Evolutionary conservation across 108 stramenopile species (phyloP), one percentile per base, ranked within the genome.

Genomic region (Aureococcus anophagefferens): DNA sequence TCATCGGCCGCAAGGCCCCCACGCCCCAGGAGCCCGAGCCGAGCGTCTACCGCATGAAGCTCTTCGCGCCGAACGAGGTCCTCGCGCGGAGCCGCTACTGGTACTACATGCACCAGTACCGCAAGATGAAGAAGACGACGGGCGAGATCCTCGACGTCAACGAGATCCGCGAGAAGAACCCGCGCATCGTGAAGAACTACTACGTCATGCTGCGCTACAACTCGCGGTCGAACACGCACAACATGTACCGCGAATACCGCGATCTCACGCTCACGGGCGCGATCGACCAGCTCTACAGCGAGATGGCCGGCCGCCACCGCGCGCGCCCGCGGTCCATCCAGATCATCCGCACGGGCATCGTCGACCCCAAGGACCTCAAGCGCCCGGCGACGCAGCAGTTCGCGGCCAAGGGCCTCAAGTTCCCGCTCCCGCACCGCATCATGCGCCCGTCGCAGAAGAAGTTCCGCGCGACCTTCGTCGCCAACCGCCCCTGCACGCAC

Each of bases 241-340:
- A 99, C 88, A 99, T 99, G 98, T 98, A 98, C 93, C 93, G 97
- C 74, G 98, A 99, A 86, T 99, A 90, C 92, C 87, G 98, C 73
- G 97, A 97, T 74, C 78, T 93, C 44, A 89, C 83, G 68, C 87
- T 99, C 75, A 94, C 92, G 28, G 95, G 95, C 64, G 97, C 98
- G 70, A 92, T 99, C 71, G 88, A 92, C 35, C 95, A 98, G 89
- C 83, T 99, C 69, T 99, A 96, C 89, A 87, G 93, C 72, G 98
- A 99, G 82, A 96, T 99, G 96, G 98, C 98, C 30, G 98, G 98
- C 68, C 91, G 97, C 76, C 98, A 99, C 90, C 96, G 98, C 68
- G 88, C 91, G 73, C 95, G 98, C 72, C 92, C 91, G 72, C 89
- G 93, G 76, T 95, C 95, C 68, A 98, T 99, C 81, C 98, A 98